Evolutionary conservation across 495 filamentous ascomycete genomes (phyloP).

Genomic region (Saxophila tyrrhenica): DNA sequence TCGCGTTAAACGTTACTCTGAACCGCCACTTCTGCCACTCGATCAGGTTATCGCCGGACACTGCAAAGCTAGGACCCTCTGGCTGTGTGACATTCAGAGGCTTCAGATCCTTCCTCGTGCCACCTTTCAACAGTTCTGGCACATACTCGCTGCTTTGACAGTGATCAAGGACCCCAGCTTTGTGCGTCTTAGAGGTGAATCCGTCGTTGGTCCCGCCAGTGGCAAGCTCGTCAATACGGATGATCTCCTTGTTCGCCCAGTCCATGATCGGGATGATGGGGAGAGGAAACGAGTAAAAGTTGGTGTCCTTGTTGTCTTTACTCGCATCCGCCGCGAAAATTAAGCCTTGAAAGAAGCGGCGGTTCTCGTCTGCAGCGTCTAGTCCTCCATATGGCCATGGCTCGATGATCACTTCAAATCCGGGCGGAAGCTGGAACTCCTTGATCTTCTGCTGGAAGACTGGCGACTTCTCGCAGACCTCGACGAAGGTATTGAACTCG

Average conservation of each 20-base stretch:
- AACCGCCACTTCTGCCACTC: conserved; percentile 34
- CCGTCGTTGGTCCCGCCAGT: conserved; percentile 40
- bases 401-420: conserved; percentile 55
- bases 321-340: conserved; percentile 42
- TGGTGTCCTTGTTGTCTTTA: conserved; percentile 40
- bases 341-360: conserved; percentile 43
- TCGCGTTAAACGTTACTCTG: conserved; percentile 40
- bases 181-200: conserved; percentile 29
- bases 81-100: conserved; percentile 25
- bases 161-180: conserved; percentile 35
- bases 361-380: conserved; percentile 43
- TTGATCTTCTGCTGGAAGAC: conserved; percentile 50
- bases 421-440: conserved; percentile 51
- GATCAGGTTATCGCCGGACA: conserved; percentile 16
- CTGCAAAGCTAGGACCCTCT: conserved; percentile 25
- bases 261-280: conserved; percentile 47
- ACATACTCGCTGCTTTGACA: conserved; percentile 39
- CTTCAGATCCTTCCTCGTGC: conserved; percentile 36
- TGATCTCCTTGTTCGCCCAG: conserved; percentile 37
- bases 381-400: conserved; percentile 50
- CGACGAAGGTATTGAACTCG: conserved; percentile 53
- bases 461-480: conserved; percentile 47
- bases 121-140: conserved; percentile 39
- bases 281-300: conserved; percentile 47
- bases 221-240: conserved; percentile 43